Evolutionary conservation across 371 early-diverging fungal genomes (phyloP).

Genomic region (Syncephalastrum monosporum): DNA sequence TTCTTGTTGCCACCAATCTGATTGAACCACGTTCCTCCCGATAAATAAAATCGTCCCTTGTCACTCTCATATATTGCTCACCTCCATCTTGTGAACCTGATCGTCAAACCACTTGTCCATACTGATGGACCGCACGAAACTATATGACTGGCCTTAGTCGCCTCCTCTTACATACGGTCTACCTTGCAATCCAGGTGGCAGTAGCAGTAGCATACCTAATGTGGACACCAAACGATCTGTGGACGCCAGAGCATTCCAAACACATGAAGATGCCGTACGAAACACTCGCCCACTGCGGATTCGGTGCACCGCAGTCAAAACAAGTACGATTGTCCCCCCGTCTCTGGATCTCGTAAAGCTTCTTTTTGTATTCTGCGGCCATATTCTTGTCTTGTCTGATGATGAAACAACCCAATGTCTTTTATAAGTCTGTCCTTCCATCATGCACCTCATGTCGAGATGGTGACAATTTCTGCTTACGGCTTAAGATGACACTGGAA

Average conservation of each 20-base stretch:
- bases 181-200: neutral
- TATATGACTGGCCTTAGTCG: slow-evolving; percentile 16
- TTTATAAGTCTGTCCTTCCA: too few species aligned
- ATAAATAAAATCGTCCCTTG: slow-evolving; percentile 1
- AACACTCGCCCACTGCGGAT: slow-evolving; percentile 94
- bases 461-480: too few species aligned
- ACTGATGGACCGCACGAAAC: slow-evolving; percentile 95
- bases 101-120: slow-evolving; percentile 99
- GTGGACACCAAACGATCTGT: slow-evolving; percentile 94
- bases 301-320: slow-evolving; percentile 83
- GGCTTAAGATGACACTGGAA: neutral
- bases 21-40: neutral
- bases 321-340: slow-evolving; percentile 73
- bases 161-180: neutral
- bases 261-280: slow-evolving; percentile 97
- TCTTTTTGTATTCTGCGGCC: slow-evolving; percentile 64
- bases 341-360: slow-evolving; percentile 69
- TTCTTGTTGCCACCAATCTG: slow-evolving; percentile 92
- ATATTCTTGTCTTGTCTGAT: slow-evolving; percentile 10
- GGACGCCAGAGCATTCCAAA: slow-evolving; percentile 93
- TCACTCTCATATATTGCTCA: slow-evolving; percentile 16
- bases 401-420: neutral
- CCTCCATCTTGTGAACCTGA: slow-evolving; percentile 91
- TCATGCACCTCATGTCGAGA: too few species aligned
- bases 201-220: slow-evolving; percentile 54